A percentile compares a stretch with the other conserved stretches of the same genome.
These are phyloP conservation scores for Sugiyamaella neomexicana DNA, from an alignment of 1,139 yeast species.

Conservation along the genomic window DNA sequence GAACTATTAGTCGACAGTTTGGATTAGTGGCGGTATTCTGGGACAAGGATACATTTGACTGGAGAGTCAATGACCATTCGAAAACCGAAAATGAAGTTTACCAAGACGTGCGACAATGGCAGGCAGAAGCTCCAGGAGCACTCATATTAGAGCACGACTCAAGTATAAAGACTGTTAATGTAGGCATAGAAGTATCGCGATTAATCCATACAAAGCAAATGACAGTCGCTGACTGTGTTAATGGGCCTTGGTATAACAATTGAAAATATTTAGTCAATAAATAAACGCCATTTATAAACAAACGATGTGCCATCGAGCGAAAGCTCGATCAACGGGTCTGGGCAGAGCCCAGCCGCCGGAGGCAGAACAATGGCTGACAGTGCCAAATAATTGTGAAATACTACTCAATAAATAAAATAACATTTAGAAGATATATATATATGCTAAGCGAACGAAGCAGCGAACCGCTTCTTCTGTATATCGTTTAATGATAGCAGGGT, in stretches of 20 bases:
- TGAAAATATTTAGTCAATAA: not conserved
- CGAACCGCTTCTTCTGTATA: constrained; percentile 69
- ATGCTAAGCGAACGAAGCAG: constrained; percentile 51
- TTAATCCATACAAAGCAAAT: constrained; percentile 58
- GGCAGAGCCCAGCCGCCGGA: too few relatives aligned
- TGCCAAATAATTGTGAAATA: too few relatives aligned
- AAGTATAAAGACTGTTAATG: constrained; percentile 61
- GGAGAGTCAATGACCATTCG: constrained; percentile 57
- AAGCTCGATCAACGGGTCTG: too few relatives aligned
- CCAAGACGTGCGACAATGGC: constrained; percentile 57
- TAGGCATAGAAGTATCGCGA: constrained; percentile 58
- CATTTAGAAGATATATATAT: constrained; percentile 13
- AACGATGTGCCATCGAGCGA: too few relatives aligned
- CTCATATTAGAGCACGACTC: constrained; percentile 86
- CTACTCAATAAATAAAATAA: too few relatives aligned
- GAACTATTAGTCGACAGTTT: constrained; percentile 76
- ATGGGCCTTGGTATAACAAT: constrained; percentile 49
- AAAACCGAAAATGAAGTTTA: constrained; percentile 55
- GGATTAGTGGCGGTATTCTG: constrained; percentile 87
- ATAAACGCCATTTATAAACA: constrained; percentile 4
- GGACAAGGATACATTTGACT: constrained; percentile 91
- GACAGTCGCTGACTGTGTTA: constrained; percentile 84
- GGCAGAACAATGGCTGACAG: too few relatives aligned
- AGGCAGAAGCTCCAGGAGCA: constrained; percentile 49
- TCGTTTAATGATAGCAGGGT: constrained; percentile 66